These are phyloP conservation scores for Alternaria atra DNA, from an alignment of 2,329 filamentous ascomycete genomes.

Conservation along the genomic window DNA sequence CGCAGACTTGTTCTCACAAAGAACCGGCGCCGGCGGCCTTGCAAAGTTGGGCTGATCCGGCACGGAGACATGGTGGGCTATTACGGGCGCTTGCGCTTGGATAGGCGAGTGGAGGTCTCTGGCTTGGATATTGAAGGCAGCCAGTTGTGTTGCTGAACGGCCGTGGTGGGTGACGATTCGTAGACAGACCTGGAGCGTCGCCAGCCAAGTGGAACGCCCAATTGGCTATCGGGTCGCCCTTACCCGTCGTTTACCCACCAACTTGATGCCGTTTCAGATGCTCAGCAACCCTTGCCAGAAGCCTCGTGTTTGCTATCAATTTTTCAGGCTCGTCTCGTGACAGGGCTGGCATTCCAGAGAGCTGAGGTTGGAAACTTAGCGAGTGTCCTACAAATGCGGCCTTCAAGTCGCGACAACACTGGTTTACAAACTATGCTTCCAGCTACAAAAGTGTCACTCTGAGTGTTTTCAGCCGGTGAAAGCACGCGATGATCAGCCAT, in stretches of 20 bases:
- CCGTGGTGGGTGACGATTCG: conserved; percentile 47
- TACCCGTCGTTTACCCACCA: conserved; percentile 37
- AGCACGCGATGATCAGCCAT: conserved; percentile 28
- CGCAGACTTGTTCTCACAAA: conserved; percentile 25
- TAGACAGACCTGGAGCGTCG: conserved; percentile 42
- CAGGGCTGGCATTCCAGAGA: conserved; percentile 29
- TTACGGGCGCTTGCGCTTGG: conserved; percentile 50
- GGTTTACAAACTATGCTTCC: conserved; percentile 22
- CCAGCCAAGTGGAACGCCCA: conserved; percentile 31
- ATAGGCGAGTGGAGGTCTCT: conserved; percentile 41
- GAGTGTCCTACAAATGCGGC: conserved; percentile 24
- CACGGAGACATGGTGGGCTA: conserved; percentile 40
- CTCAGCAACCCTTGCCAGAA: conserved; percentile 27
- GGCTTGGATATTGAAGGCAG: conserved; percentile 35
- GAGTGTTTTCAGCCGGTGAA: conserved; percentile 19
- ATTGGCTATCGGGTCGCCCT: conserved; percentile 39
- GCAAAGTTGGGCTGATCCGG: conserved; percentile 37
- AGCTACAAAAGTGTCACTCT: conserved; percentile 24
- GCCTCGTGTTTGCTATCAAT: conserved; percentile 22
- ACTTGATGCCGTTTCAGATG: conserved; percentile 37
- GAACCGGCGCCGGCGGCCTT: conserved; percentile 36
- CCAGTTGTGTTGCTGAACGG: conserved; percentile 42
- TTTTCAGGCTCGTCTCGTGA: conserved; percentile 23
- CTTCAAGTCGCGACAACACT: conserved; percentile 19
- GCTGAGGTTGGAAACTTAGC: conserved; percentile 38